Evolutionary conservation across 371 early-diverging fungal genomes (phyloP), one percentile per base, ranked within the genome.

Genomic region (Vairimorpha ceranae): DNA sequence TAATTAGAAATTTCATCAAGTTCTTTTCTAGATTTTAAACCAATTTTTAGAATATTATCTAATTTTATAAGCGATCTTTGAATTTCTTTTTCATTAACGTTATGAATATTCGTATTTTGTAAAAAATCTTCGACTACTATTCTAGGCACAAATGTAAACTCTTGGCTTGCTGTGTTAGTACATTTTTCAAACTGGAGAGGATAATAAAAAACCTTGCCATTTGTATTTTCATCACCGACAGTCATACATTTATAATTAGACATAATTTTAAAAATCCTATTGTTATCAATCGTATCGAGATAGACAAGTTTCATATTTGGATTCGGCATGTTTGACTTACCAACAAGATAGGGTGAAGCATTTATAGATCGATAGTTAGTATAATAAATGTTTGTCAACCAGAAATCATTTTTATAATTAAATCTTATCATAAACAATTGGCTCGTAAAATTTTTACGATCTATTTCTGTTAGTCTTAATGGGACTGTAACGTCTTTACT

Each of bases 371-470:
- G 17, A 51, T 45, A 63, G 12, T 35, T 35, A 12, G 48, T 45
- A 17, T 61, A 38, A 35, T 35, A 33, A 12, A 58, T 48, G 2
- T 38, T 27, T 21, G 38, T 25, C 10, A 71, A 36, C 63, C 64
- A 71, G 33, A 71, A 35, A 4, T 48, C 51, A 30, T 63, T 71
- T n/a, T 29, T 19, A 19, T 30, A 32, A 27, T 52, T 48, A 36
- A 58, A 71, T 63, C 52, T 45, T n/a, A 71, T 17, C 14, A 46
- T 46, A 27, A 61, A 71, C 2, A 71, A 27, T 45, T 71, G 71
- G 32, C 35, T 48, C 12, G 25, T 36, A 30, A 71, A 30, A 15
- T 35, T 63, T 1, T 59, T 45, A 27, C 25, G 25, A 17, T 43
- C 17, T 7, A 71, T 33, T 51, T 41, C 63, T 27, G 64, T 27